Percentiles rank a stretch among this genome's conserved stretches.
Evolutionary conservation across 495 filamentous ascomycete genomes (phyloP).

Genomic region (Xylaria scruposa): DNA sequence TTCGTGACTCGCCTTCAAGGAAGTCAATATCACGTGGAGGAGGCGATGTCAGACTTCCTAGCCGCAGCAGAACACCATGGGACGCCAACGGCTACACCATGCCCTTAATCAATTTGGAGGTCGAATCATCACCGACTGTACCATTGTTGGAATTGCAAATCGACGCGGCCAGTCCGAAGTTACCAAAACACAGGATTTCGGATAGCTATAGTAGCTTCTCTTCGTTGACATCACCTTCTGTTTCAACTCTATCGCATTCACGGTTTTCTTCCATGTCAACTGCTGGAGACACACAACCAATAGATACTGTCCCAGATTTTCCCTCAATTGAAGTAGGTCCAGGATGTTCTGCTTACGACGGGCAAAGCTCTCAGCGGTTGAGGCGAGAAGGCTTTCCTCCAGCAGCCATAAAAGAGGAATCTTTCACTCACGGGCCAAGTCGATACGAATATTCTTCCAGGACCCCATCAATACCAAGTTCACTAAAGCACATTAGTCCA

Average conservation of each 20-base stretch:
- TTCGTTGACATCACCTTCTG: conserved; percentile 46
- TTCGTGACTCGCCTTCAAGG: conserved; percentile 38
- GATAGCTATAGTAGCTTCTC: conserved; percentile 48
- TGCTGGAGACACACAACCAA: conserved; percentile 39
- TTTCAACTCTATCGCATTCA: conserved; percentile 44
- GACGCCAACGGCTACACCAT: conserved; percentile 52
- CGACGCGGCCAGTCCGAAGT: conserved; percentile 39
- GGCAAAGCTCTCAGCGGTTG: conserved; percentile 12
- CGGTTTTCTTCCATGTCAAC: conserved; percentile 52
- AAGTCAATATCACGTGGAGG: conserved; percentile 31
- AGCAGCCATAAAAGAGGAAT: conserved; percentile 14
- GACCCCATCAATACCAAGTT: conserved; percentile 31
- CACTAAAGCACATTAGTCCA: conserved; percentile 16
- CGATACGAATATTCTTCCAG: conserved; percentile 31
- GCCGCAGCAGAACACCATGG: conserved; percentile 53
- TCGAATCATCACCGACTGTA: not conserved
- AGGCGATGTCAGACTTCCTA: conserved; percentile 40
- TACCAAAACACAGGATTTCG: conserved; percentile 49
- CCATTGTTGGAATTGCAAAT: conserved; percentile 26
- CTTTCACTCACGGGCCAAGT: conserved; percentile 5
- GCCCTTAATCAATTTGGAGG: conserved; percentile 28
- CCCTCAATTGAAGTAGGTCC: conserved; percentile 24
- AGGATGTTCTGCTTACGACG: conserved; percentile 24
- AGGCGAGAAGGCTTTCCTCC: conserved; percentile 26
- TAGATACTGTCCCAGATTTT: conserved; percentile 22